These are phyloP conservation scores for Arabidopsis lyrata DNA, from an alignment of 441 rosid species.

Conservation along the genomic window DNA sequence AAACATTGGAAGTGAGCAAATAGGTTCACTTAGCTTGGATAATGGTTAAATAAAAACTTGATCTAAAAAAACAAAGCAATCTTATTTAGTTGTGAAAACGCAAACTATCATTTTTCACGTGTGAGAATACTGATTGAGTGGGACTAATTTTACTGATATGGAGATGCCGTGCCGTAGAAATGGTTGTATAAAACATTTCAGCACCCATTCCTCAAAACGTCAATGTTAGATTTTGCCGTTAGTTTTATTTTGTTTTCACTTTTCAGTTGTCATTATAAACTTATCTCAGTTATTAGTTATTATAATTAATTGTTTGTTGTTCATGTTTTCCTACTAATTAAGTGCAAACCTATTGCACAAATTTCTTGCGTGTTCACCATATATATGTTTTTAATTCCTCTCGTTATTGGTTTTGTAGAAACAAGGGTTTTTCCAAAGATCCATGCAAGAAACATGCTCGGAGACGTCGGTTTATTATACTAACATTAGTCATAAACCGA, in stretches of 20 bases:
- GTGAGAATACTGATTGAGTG: constrained; percentile 7
- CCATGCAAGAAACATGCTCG: too few species aligned
- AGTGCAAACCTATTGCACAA: constrained; percentile 8
- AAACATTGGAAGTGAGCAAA: not conserved
- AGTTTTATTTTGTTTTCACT: constrained; percentile 13
- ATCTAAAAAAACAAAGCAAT: not conserved
- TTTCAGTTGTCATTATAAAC: constrained; percentile 15
- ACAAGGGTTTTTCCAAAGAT: too few species aligned
- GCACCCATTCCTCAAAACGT: constrained; percentile 42
- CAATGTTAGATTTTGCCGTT: constrained; percentile 40
- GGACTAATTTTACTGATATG: constrained; percentile 25
- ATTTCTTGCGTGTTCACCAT: constrained; percentile 29
- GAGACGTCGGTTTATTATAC: too few species aligned
- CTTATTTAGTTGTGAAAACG: constrained; percentile 5
- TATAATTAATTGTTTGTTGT: not conserved
- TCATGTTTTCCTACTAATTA: not conserved
- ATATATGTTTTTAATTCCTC: too few species aligned
- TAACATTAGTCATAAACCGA: too few species aligned
- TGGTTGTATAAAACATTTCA: constrained; percentile 6
- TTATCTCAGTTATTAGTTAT: not conserved
- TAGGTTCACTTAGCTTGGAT: not conserved
- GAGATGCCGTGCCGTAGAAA: constrained; percentile 35
- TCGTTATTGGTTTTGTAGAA: too few species aligned
- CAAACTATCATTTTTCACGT: constrained; percentile 31
- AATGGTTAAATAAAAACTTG: not conserved